Evolutionary conservation across 2,329 filamentous ascomycete genomes (phyloP), one percentile per base, ranked within the genome.

Genomic region (Tothia fuscella): DNA sequence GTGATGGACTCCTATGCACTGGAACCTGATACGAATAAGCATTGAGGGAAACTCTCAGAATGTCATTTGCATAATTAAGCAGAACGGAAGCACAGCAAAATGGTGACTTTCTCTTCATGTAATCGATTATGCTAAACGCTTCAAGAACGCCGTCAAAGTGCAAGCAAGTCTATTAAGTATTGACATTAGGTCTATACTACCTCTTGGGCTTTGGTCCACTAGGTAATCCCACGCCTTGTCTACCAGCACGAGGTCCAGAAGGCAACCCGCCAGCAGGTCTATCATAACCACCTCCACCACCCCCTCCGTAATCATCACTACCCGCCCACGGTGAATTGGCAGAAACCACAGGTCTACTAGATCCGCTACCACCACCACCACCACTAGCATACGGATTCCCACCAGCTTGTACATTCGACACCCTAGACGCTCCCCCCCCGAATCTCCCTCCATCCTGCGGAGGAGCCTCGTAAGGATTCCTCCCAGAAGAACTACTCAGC

Each of bases 191-290:
- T n/a, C n/a, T n/a, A n/a, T n/a, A n/a, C n/a, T n/a, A 46, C 21
- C 43, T 24, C 17, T 38, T 28, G 16, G 60, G 59, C 49, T 58
- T 54, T 31, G 59, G 59, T 44, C 59, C 59, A 49, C 53, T 61
- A 30, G 59, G 59, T 41, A 62, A 48, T 21, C 59, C 59, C 24
- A 41, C 26, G n/a, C 53, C 40, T 38, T 56, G 55, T 28, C 54
- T 55, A 25, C 50, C 49, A 34, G 24, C 13, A 25, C 38, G 10
- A 3, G 37, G 43, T 21, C 31, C 31, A 19, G 28, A 16, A 5
- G 38, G 29, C 10, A 42, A 25, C 33, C 43, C 43, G 19, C 21
- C 20, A 24, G 39, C 20, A 14, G 28, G 16, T 9, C 19, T 12
- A 20, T 24, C 38, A 16, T 42, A 35, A 34, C 12, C 37, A 28